A percentile compares a stretch with the other conserved stretches of the same genome.
These are phyloP conservation scores for Saprolegnia diclina DNA, from an alignment of 352 stramenopile species.

Conservation along the genomic window DNA sequence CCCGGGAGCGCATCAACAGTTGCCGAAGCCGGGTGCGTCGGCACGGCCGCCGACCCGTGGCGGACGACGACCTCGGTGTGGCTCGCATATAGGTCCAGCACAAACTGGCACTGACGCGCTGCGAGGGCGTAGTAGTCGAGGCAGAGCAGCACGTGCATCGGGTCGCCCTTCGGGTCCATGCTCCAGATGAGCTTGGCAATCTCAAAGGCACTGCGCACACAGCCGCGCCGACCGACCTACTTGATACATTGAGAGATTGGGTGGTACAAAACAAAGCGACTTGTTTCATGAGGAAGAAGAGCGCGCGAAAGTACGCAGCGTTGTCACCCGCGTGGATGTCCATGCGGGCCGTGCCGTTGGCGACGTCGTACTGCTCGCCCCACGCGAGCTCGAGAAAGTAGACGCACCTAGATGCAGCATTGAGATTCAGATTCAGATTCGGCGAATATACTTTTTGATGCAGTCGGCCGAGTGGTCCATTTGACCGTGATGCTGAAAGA, in stretches of 20 bases:
- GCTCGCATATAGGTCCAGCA: slow-evolving; percentile 54
- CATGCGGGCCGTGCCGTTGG: slow-evolving; percentile 77
- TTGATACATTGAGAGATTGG: background rate
- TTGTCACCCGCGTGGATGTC: slow-evolving; percentile 75
- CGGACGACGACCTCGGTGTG: slow-evolving; percentile 61
- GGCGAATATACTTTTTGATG: slow-evolving; percentile 46
- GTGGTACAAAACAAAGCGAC: slow-evolving; percentile 27
- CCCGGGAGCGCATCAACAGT: slow-evolving; percentile 56
- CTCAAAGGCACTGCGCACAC: slow-evolving; percentile 81
- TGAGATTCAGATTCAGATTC: background rate
- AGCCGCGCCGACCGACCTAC: slow-evolving; percentile 52
- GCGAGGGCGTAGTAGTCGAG: slow-evolving; percentile 83
- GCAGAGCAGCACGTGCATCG: slow-evolving; percentile 70
- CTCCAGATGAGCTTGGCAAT: slow-evolving; percentile 64
- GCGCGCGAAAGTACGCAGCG: slow-evolving; percentile 58
- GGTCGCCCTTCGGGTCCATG: slow-evolving; percentile 72
- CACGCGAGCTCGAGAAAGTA: slow-evolving; percentile 78
- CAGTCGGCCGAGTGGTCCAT: slow-evolving; percentile 80
- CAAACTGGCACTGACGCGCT: slow-evolving; percentile 71
- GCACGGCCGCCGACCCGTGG: slow-evolving; percentile 23
- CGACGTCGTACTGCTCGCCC: slow-evolving; percentile 78
- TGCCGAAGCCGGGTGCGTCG: slow-evolving; percentile 1
- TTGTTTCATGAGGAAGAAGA: slow-evolving; percentile 82
- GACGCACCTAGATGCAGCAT: slow-evolving; percentile 42
- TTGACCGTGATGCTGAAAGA: slow-evolving; percentile 83